phyloP scores from a whole-genome alignment of 208 protist genomes.

The Blechomonas ayalai region DNA sequence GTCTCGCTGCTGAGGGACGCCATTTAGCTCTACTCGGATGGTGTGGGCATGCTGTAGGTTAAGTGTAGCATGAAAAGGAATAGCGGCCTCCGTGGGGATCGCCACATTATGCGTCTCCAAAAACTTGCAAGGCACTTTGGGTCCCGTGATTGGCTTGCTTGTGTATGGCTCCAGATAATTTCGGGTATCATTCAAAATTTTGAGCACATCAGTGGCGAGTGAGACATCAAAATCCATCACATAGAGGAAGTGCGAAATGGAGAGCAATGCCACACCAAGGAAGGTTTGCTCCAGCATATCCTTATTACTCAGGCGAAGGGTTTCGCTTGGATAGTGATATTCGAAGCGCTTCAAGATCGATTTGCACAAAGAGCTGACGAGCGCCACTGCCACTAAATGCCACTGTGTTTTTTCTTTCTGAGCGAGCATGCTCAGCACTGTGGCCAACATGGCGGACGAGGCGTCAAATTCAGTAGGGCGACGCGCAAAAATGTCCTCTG shows the following conservation, averaged over 20 bases:
- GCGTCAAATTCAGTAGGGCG: conserved; percentile 11
- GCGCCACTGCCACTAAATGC: conserved; percentile 67
- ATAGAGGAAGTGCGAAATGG: conserved; percentile 68
- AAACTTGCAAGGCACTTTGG: conserved; percentile 20
- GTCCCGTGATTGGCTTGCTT: not conserved
- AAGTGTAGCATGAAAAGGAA: conserved; percentile 26
- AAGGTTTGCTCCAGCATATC: conserved; percentile 53
- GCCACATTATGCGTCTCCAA: conserved; percentile 54
- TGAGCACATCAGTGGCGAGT: conserved; percentile 47
- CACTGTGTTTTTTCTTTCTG: conserved; percentile 52
- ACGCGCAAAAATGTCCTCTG: conserved; percentile 25
- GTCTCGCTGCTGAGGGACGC: conserved; percentile 1
- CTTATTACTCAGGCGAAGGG: conserved; percentile 17
- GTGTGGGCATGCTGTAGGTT: conserved; percentile 53
- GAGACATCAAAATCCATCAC: conserved; percentile 48
- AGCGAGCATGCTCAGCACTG: conserved; percentile 56
- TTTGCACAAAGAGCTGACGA: conserved; percentile 63
- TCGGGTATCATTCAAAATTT: conserved; percentile 50
- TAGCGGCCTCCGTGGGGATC: conserved; percentile 24
- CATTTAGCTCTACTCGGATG: conserved; percentile 32
- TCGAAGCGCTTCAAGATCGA: conserved; percentile 50
- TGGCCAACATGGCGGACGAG: conserved; percentile 43
- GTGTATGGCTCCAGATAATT: conserved; percentile 30
- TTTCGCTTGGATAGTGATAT: conserved; percentile 15
- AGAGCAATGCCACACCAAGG: conserved; percentile 72